These are phyloP conservation scores for Penicillium oxalicum DNA, from an alignment of 2,329 filamentous ascomycete genomes.

Conservation along the genomic window DNA sequence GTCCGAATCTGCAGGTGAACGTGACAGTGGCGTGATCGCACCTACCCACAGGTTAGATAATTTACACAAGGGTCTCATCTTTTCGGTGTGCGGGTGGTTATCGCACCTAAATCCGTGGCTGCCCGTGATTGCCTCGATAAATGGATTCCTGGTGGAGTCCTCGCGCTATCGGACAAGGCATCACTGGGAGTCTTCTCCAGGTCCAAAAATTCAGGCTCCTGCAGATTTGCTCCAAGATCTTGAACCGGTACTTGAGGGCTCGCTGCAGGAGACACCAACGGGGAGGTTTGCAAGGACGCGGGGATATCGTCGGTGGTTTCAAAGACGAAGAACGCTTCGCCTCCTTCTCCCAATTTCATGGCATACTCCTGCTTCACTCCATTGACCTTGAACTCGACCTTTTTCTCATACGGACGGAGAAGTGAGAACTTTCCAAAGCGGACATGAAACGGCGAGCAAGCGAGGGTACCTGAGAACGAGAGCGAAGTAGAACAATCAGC, in stretches of 20 bases:
- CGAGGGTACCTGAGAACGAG: conserved; percentile 52
- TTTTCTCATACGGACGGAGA: conserved; percentile 91
- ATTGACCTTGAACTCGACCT: conserved; percentile 97
- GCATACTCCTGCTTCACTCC: conserved; percentile 84
- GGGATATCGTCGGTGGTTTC: conserved; percentile 89
- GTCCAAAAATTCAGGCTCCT: conserved; percentile 48
- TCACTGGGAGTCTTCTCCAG: conserved; percentile 28
- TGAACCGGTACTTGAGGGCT: conserved; percentile 56
- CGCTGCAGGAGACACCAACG: conserved; percentile 79
- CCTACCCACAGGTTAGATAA: conserved; percentile 22
- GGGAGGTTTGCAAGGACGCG: conserved; percentile 89
- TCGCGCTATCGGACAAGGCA: conserved; percentile 20
- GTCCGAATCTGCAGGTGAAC: conserved; percentile 32
- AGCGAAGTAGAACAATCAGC: conserved; percentile 3
- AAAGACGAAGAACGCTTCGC: conserved; percentile 98
- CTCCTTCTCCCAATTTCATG: conserved; percentile 97
- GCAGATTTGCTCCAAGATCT: conserved; percentile 32
- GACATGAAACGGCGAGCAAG: conserved; percentile 96
- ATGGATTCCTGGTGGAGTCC: conserved; percentile 22
- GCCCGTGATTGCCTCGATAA: conserved; percentile 33
- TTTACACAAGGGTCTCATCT: neutral
- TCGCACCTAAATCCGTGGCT: conserved; percentile 43
- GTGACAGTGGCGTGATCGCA: conserved; percentile 36
- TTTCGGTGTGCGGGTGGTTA: neutral
- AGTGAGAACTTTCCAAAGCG: conserved; percentile 98